Evolutionary conservation across 495 filamentous ascomycete species (phyloP).

Genomic region (Mytilinidion resinicola): DNA sequence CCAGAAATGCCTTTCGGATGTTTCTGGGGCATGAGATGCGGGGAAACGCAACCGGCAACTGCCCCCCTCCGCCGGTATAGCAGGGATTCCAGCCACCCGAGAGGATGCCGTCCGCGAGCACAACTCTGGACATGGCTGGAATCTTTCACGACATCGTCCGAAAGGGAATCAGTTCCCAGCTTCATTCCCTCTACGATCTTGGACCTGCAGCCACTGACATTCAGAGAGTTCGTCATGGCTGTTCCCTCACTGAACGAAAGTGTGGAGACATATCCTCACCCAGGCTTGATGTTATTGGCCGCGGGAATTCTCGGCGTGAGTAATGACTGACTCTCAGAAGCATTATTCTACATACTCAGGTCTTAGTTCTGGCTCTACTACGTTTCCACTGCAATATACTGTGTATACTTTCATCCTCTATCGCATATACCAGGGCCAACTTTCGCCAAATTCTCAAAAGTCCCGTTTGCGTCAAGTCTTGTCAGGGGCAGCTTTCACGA

Average conservation of each 20-base stretch:
- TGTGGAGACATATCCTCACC: neutral
- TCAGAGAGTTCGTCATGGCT: neutral
- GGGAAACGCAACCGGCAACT: no score
- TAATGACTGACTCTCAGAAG: neutral
- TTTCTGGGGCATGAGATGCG: no score
- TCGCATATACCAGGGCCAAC: conserved; percentile 32
- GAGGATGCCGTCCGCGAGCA: no score
- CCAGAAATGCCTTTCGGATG: no score
- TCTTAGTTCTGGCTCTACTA: neutral
- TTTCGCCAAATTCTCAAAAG: conserved; percentile 17
- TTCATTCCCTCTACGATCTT: no score
- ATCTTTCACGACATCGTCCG: no score
- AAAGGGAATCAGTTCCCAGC: no score
- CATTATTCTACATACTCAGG: neutral
- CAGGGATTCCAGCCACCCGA: no score
- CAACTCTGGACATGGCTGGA: no score
- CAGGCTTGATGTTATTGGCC: neutral
- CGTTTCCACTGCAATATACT: conserved; percentile 16
- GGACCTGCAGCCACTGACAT: neutral
- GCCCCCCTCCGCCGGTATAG: no score
- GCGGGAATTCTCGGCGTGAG: neutral
- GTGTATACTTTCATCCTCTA: conserved; percentile 35
- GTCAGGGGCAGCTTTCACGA: neutral
- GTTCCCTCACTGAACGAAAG: neutral
- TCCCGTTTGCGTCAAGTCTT: neutral